Evolutionary conservation across 176 grass and related monocot species (phyloP), one percentile per base, ranked within the genome.

Genomic region (Ananas comosus): DNA sequence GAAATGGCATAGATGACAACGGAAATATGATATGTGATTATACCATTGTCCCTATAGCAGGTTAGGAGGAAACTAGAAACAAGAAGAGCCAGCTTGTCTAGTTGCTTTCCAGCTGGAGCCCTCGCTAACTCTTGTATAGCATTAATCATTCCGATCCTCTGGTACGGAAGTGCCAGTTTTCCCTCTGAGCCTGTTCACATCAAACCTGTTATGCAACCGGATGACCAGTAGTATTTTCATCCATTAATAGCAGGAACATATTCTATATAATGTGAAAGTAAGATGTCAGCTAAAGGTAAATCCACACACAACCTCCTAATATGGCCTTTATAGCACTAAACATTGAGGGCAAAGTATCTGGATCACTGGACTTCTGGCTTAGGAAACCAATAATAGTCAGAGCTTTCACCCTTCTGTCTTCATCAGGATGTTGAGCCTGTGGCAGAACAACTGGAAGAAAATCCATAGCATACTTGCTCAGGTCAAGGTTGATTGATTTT

Each of bases 41-140:
- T 83, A 96, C 89, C 93, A 79, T 97, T 86, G 57, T 87, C 84
- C 82, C 88, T 92, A 63, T 97, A 97, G 79, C 86, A 92, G 8
- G 12, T 79, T 70, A 90, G 48, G 79, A 97, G 93, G 64, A 92
- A 97, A 72, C 65, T 83, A 66, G 89, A 90, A 72, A 92, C 29
- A 48, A 77, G 80, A 67, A 89, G 82, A 64, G 93, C 89, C 58
- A 92, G 51, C 82, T 70, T 90, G 77, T 77, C 70, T 57, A 92
- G 85, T 57, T 86, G 72, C 82, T 92, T 97, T 9, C 83, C 86
- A 68, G 81, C 52, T 66, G 74, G 50, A 76, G 82, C 81, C 63
- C 81, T 97, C 77, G 93, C 87, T 54, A 97, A 69, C 50, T 87
- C 83, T 79, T 87, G 83, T 76, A 92, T 66, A 74, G 83, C 88